Percentiles rank a stretch among this genome's conserved stretches.
Evolutionary conservation across 169 alveolate genomes (phyloP).

Genomic region (Plasmodium relictum): DNA sequence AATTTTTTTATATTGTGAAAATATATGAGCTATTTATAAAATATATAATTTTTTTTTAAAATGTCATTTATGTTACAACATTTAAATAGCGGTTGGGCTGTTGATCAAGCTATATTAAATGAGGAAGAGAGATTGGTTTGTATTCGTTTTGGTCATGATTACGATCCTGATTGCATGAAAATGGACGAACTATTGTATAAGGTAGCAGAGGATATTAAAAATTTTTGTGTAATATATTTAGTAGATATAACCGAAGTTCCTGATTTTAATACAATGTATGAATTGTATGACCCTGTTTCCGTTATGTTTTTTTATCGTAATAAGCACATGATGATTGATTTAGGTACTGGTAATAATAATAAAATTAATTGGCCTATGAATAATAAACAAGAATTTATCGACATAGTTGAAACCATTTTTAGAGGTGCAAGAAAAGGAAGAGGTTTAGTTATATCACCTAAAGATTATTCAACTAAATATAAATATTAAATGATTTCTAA

Average conservation of each 20-base stretch:
- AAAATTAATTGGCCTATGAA: slow-evolving; percentile 98
- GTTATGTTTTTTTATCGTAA: slow-evolving; percentile 99
- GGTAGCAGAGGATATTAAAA: slow-evolving; percentile 96
- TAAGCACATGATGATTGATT: slow-evolving; percentile 99
- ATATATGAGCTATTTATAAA: slow-evolving; percentile 12
- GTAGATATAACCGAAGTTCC: slow-evolving; percentile 99
- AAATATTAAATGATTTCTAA: slow-evolving; percentile 84
- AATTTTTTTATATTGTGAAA: background rate
- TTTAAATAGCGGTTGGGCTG: slow-evolving; percentile 99
- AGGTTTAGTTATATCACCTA: slow-evolving; percentile 97
- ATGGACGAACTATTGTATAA: slow-evolving; percentile 98
- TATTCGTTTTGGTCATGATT: slow-evolving; percentile 99
- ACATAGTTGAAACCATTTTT: slow-evolving; percentile 96
- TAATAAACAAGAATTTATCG: slow-evolving; percentile 98
- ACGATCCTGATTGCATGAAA: slow-evolving; percentile 97
- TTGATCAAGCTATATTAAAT: slow-evolving; percentile 97
- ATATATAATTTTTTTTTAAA: slow-evolving; percentile 69
- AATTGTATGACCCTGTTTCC: slow-evolving; percentile 98
- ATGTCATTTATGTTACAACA: slow-evolving; percentile 99
- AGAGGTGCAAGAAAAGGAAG: slow-evolving; percentile 99
- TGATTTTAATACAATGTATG: slow-evolving; percentile 99
- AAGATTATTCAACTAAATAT: slow-evolving; percentile 96
- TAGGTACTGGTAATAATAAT: slow-evolving; percentile 99
- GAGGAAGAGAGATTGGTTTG: slow-evolving; percentile 98
- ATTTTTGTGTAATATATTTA: slow-evolving; percentile 97